Percentiles rank a stretch among this genome's conserved stretches.
Conservation (phyloP, 2,329 filamentous ascomycete genomes). For the Rachicladosporium sp. region DNA sequence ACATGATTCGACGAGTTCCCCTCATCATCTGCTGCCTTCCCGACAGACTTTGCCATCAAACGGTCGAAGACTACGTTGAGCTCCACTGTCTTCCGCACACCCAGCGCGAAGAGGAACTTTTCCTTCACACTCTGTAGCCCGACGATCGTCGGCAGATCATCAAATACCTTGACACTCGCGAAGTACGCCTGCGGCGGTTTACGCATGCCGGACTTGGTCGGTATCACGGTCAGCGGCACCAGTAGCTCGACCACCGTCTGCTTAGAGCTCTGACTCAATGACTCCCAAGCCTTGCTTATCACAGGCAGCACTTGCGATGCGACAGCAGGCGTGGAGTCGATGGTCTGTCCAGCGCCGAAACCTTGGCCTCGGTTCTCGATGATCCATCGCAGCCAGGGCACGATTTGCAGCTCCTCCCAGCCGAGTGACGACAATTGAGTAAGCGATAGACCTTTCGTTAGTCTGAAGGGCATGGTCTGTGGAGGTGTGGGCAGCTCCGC, state of each 20-base stretch:
- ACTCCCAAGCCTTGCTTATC: constrained; percentile 83
- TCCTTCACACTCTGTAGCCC: constrained; percentile 74
- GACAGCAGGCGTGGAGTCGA: constrained; percentile 62
- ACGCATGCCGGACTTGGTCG: constrained; percentile 82
- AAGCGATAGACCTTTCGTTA: constrained; percentile 55
- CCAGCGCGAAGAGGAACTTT: constrained; percentile 70
- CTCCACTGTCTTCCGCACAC: constrained; percentile 91
- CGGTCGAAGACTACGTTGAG: constrained; percentile 86
- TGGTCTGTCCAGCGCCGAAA: constrained; percentile 50
- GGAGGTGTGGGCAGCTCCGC: constrained; percentile 66
- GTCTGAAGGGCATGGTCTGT: constrained; percentile 71
- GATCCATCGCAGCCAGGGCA: constrained; percentile 75
- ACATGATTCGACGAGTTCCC: constrained; percentile 64
- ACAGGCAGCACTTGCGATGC: constrained; percentile 65
- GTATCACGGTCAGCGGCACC: constrained; percentile 61
- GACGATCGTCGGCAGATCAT: constrained; percentile 75
- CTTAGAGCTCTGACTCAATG: constrained; percentile 55
- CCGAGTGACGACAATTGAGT: constrained; percentile 69
- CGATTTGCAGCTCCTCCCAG: constrained; percentile 74
- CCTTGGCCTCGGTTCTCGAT: constrained; percentile 53
- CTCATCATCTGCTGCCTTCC: constrained; percentile 34
- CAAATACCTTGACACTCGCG: constrained; percentile 83
- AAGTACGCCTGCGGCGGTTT: constrained; percentile 83
- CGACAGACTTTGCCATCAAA: constrained; percentile 51
- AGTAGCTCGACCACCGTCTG: constrained; percentile 53